Base-by-base conservation (phyloP, 2,329 filamentous ascomycete species). In the Monosporascus sp. region DNA sequence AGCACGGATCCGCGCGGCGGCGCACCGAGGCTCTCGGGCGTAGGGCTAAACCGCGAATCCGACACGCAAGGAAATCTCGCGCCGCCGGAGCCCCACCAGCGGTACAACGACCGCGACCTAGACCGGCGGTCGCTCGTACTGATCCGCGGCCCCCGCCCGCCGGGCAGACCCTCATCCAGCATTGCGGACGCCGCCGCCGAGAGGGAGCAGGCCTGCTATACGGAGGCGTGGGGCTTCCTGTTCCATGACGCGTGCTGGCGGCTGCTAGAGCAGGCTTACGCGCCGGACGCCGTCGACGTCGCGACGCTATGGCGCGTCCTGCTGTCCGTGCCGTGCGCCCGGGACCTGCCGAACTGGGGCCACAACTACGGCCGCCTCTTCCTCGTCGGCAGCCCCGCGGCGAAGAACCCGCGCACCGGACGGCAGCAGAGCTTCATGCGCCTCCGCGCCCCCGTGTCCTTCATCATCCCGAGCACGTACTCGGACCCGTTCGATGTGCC, bases 211-310 rank as follows among this genome's bases (percentile, higher is more conserved):
- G 57, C 8, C 26, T 47, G 8, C 56, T 59, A 46, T 53, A 52
- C 36, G 49, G 22, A n/a, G 43, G n/a, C 58, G 11, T 65, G 64
- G 63, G 61, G 63, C 1, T 66, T 65, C 50, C 40, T 50, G 7
- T 63, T 66, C 27, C 64, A 66, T 48, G 63, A 65, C 24, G 56
- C 64, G 8, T 66, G 64, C 51, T 66, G 64, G 64, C 24, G 16
- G 9, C 47, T 66, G 16, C 43, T 64, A 22, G 61, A 63, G 37
- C 64, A 64, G 55, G 61, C 62, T 2, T 49, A 52, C 46, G 53
- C 49, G 26, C 63, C 63, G 14, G 31, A 50, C 1, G 47, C 47
- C 2, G 59, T 64, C 11, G 49, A 65, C 52, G n/a, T 66, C 16
- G 55, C 52, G 20, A 44, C 55, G 20, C 58, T 66, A 16, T 65